phyloP scores from a whole-genome alignment of 306 rosid species.

The Trichosanthes truncata region DNA sequence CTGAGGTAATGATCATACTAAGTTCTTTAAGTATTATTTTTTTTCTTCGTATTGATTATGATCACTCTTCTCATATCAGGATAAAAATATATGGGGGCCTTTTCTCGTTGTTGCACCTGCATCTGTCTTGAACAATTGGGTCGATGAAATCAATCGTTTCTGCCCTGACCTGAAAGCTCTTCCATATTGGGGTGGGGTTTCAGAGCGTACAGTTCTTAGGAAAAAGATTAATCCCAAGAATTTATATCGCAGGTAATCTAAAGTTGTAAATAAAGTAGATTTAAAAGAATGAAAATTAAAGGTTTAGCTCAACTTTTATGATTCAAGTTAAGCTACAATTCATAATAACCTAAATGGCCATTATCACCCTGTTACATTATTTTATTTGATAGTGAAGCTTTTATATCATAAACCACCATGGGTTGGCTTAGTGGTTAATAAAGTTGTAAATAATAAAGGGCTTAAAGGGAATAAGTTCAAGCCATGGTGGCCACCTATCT shows the following conservation, averaged over 20 bases:
- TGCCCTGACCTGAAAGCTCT: slow-evolving; percentile 85
- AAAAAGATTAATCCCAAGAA: slow-evolving; percentile 88
- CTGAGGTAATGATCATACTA: slow-evolving; percentile 58
- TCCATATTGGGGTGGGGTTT: slow-evolving; percentile 94
- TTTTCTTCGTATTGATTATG: slow-evolving; percentile 22
- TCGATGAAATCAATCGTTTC: slow-evolving; percentile 94
- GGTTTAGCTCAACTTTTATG: background rate
- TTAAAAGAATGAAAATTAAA: background rate
- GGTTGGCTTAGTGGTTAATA: background rate
- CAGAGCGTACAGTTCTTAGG: slow-evolving; percentile 81
- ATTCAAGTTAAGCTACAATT: background rate
- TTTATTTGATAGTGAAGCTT: background rate
- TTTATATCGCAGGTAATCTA: slow-evolving; percentile 72
- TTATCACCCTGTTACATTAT: background rate
- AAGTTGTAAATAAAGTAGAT: background rate
- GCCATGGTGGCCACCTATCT: background rate
- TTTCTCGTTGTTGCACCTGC: slow-evolving; percentile 97
- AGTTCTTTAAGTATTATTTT: slow-evolving; percentile 5
- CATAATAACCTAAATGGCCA: background rate
- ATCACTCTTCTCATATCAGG: slow-evolving; percentile 39
- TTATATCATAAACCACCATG: background rate
- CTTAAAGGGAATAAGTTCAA: background rate
- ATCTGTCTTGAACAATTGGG: slow-evolving; percentile 95
- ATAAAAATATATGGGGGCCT: slow-evolving; percentile 99
- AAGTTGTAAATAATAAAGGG: background rate